Conservation (phyloP, 1,139 yeast species). For the Schwanniomyces etchellsii region DNA sequence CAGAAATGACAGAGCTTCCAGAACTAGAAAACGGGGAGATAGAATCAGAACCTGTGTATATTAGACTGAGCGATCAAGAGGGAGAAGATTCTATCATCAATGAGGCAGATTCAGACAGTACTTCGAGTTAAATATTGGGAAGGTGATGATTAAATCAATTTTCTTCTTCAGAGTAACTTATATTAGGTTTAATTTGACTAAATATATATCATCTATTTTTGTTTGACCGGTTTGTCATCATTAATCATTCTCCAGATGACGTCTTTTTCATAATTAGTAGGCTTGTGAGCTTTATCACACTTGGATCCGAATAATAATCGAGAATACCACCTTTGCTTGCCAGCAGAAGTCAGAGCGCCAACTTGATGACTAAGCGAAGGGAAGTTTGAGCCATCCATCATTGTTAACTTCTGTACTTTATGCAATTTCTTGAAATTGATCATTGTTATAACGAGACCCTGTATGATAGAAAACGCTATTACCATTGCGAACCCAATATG, state of each 20-base stretch:
- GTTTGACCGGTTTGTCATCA: constrained; percentile 40
- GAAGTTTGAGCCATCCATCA: constrained; percentile 35
- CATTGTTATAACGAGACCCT: constrained; percentile 38
- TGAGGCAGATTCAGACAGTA: constrained; percentile 22
- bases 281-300: constrained; percentile 25
- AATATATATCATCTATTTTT: constrained; percentile 3
- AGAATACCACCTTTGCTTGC: constrained; percentile 15
- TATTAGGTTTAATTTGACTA: too few relatives aligned
- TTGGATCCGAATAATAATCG: constrained; percentile 24
- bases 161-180: not conserved
- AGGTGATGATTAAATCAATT: constrained; percentile 12
- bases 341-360: constrained; percentile 1
- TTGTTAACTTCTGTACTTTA: constrained; percentile 59
- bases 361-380: not conserved
- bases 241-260: constrained; percentile 72
- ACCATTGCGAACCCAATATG: constrained; percentile 59
- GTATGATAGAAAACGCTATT: constrained; percentile 42
- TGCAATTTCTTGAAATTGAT: constrained; percentile 45
- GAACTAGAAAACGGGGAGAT: constrained; percentile 20
- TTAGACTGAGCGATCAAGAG: constrained; percentile 15
- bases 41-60: constrained; percentile 15
- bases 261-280: constrained; percentile 47
- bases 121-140: too few relatives aligned
- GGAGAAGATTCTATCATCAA: constrained; percentile 22
- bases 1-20: constrained; percentile 17